These are phyloP conservation scores for Neurospora sp. DNA, from an alignment of 495 filamentous ascomycete species.

Conservation along the genomic window DNA sequence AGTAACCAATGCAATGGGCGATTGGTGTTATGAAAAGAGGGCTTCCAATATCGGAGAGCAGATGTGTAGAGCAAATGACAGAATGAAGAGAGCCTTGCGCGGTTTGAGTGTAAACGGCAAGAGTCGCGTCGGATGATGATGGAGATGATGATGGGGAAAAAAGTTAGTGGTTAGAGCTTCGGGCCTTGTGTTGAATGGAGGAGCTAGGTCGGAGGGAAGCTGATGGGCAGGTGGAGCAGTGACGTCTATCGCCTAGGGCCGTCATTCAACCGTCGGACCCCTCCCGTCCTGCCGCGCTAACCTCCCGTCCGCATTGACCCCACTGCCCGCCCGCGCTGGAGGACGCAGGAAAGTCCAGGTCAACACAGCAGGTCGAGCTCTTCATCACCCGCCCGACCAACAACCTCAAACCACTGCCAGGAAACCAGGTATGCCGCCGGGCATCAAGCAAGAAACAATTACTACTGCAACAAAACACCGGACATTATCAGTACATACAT, in stretches of 20 bases:
- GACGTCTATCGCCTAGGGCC: background rate
- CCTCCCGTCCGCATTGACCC: background rate
- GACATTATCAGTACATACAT: background rate
- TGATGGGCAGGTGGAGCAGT: background rate
- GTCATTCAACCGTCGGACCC: background rate
- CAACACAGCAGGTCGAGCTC: background rate
- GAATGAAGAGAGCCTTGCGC: background rate
- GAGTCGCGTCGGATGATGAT: background rate
- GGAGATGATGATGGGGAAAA: background rate
- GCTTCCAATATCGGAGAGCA: background rate
- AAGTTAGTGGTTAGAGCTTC: background rate
- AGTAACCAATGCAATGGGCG: background rate
- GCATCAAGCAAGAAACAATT: background rate
- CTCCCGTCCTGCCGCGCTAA: background rate
- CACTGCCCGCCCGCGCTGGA: background rate
- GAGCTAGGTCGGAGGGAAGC: background rate
- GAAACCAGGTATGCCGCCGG: background rate
- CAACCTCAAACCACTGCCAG: background rate
- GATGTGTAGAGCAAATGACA: background rate
- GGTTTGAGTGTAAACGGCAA: background rate
- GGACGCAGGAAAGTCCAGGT: background rate
- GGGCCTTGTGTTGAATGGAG: background rate
- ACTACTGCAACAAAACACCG: background rate
- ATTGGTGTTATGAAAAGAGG: background rate
- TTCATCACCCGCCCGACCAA: background rate